These are phyloP conservation scores for Maudiozyma turicensis DNA, from an alignment of 805 yeast genomes.

Conservation along the genomic window DNA sequence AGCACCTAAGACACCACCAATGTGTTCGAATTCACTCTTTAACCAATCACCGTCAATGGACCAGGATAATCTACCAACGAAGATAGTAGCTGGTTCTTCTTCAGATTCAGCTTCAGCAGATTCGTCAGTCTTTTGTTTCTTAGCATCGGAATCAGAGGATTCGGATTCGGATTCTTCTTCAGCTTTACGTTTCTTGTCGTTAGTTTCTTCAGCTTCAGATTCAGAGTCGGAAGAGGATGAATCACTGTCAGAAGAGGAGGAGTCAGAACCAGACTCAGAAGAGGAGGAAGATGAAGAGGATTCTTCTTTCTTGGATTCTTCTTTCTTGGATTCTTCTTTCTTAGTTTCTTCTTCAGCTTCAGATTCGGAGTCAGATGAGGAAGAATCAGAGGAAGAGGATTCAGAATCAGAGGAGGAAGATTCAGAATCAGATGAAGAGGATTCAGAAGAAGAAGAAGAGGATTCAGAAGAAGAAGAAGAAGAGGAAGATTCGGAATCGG, in stretches of 20 bases:
- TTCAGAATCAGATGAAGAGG: slow-evolving; percentile 13
- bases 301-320: slow-evolving; percentile 30
- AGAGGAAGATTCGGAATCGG: slow-evolving; percentile 3
- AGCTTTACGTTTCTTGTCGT: slow-evolving; percentile 28
- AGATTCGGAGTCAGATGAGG: slow-evolving; percentile 7
- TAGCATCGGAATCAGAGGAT: slow-evolving; percentile 33
- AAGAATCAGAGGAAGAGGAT: slow-evolving; percentile 3
- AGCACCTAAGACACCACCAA: slow-evolving; percentile 77
- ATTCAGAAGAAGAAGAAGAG: slow-evolving; percentile 10
- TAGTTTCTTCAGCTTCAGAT: slow-evolving; percentile 26
- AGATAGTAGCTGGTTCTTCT: slow-evolving; percentile 74
- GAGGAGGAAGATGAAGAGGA: slow-evolving; percentile 15
- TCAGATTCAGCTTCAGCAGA: not conserved
- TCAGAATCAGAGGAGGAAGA: slow-evolving; percentile 9
- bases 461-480: slow-evolving; percentile 8
- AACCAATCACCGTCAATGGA: slow-evolving; percentile 93
- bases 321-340: slow-evolving; percentile 24
- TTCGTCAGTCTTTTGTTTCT: slow-evolving; percentile 41
- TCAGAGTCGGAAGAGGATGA: slow-evolving; percentile 7
- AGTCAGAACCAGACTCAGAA: slow-evolving; percentile 3
- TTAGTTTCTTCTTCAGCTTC: slow-evolving; percentile 28
- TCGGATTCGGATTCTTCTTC: slow-evolving; percentile 29
- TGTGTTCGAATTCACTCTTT: slow-evolving; percentile 69
- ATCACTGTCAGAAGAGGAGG: slow-evolving; percentile 4
- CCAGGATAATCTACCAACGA: slow-evolving; percentile 97